Evolutionary conservation across 345 rosid genomes (phyloP).

Genomic region (Citrus australasica): DNA sequence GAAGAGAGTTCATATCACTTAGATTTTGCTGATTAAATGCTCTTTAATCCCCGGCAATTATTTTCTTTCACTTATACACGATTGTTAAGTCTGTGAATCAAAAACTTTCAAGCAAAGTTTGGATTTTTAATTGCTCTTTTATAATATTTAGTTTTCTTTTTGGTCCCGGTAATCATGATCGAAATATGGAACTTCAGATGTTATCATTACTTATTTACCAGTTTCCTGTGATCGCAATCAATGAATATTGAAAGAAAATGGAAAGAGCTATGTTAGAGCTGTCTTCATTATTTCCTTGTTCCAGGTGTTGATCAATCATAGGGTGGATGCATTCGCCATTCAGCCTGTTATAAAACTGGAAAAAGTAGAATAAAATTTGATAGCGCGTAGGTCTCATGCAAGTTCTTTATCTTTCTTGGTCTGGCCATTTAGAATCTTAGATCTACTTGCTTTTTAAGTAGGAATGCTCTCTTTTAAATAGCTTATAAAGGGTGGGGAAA

Average conservation of each 20-base stretch:
- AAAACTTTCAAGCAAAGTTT: not conserved
- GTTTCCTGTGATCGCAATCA: not conserved
- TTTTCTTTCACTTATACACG: not conserved
- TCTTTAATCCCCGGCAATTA: slow-evolving; percentile 23
- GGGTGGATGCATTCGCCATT: not conserved
- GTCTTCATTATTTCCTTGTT: not conserved
- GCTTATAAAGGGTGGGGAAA: too few species aligned
- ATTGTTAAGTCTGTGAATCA: not conserved
- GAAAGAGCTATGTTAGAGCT: not conserved
- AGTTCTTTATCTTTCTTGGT: not conserved
- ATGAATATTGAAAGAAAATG: not conserved
- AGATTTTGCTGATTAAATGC: slow-evolving; percentile 30
- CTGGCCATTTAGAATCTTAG: not conserved
- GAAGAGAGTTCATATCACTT: not conserved
- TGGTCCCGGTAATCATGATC: not conserved
- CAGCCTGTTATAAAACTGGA: not conserved
- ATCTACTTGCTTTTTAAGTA: not conserved
- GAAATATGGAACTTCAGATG: not conserved
- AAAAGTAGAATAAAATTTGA: too few species aligned
- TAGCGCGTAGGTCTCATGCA: too few species aligned
- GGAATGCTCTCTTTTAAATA: not conserved
- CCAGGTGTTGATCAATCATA: not conserved
- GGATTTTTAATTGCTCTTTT: not conserved
- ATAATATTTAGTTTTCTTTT: not conserved
- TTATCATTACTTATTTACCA: not conserved